Evolutionary conservation across 768 basidiomycete species (phyloP), one percentile per base, ranked within the genome.

Genomic region (Suillus alpinus): DNA sequence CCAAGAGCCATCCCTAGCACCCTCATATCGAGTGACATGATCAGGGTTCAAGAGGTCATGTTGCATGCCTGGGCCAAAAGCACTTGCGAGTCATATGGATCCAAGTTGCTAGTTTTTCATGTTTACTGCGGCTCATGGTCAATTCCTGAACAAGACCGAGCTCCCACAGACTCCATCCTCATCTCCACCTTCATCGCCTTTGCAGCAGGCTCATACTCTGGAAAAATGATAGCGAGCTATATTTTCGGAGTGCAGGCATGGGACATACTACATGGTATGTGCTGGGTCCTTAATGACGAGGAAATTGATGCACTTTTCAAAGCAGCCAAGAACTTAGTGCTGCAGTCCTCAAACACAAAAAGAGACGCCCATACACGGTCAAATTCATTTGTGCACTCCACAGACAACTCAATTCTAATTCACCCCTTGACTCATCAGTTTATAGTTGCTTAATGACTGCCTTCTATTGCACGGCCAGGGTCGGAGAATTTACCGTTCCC

Each of bases 91-190:
- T 64, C 72, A 0, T 81, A 83, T 59, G 77, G 76, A 0, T 61
- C 76, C 0, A 77, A 80, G 1, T 67, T 83, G 0, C 66, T 80
- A 0, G 62, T 68, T 0, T 83, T 46, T 43, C 80, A 82, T 39
- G 65, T 74, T 0, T 80, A 75, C 58, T 81, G 81, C 55, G 77
- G 66, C 3, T 57, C 68, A 0, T 67, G 65, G 10, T 47, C 66
- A 18, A 57, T 70, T 13, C 56, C 62, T 0, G 69, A 72, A 29
- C 4, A 5, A 0, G 6, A 64, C 3, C 56, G 69, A 0, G 46
- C 62, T 3, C 70, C 71, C 0, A 68, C 65, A 0, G 14, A 5
- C 20, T 32, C 65, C 2, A 20, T 40, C 2, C 43, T 72, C 1
- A 46, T 72, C 1, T 52, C 61, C 0, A 37, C 62, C 7, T 71